A percentile compares a stretch with the other conserved stretches of the same genome.
phyloP scores from a whole-genome alignment of 176 grass and related monocot species.

The Ampelocalamus luodianensis region DNA sequence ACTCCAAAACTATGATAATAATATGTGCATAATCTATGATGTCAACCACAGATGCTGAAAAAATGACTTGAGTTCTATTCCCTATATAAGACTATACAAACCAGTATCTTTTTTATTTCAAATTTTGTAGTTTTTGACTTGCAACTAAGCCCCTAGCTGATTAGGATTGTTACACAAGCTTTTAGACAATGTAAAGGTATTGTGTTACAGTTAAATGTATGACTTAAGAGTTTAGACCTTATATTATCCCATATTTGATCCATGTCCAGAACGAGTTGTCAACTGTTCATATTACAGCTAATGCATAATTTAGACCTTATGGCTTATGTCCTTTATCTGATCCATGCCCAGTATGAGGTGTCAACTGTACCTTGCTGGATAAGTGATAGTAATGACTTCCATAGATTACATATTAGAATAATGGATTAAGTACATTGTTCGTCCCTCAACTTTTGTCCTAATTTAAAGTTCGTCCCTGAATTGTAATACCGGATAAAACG shows the following conservation, averaged over 20 bases:
- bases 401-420: background rate
- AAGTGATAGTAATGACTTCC: background rate
- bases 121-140: constrained; percentile 15
- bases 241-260: constrained; percentile 15
- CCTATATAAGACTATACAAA: constrained; percentile 5
- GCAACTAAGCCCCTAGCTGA: background rate
- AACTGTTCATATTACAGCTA: constrained; percentile 31
- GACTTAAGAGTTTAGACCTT: constrained; percentile 3
- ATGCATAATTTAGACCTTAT: constrained; percentile 17
- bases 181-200: constrained; percentile 26
- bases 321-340: constrained; percentile 9
- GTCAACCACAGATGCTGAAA: constrained; percentile 16
- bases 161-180: background rate
- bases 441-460: too few species aligned
- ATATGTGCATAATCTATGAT: constrained; percentile 15
- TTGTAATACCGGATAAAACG: too few species aligned
- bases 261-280: constrained; percentile 11
- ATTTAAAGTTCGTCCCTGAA: too few species aligned
- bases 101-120: constrained; percentile 26
- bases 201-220: background rate
- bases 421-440: too few species aligned
- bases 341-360: constrained; percentile 12
- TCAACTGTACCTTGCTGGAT: constrained; percentile 12
- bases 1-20: constrained; percentile 9
- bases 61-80: background rate